Conservation (phyloP, 768 basidiomycete species). For the Lentinula lateritia region DNA sequence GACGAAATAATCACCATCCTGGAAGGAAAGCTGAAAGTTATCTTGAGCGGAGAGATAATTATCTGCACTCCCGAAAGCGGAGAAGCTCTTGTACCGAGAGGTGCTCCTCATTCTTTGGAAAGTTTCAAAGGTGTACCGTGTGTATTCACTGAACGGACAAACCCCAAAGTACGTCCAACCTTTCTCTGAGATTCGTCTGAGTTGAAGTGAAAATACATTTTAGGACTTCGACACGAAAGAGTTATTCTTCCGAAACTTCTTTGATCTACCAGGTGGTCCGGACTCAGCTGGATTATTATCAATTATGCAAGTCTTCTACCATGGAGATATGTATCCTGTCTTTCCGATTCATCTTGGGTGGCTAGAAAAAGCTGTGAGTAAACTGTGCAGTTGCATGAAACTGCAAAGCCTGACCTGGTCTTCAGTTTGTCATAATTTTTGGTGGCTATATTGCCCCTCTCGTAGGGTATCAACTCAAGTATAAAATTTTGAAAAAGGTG, state of each 20-base stretch:
- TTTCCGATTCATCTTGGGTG: conserved; percentile 1
- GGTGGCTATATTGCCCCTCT: not conserved
- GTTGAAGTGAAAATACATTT: no score
- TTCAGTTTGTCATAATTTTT: not conserved
- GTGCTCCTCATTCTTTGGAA: conserved; percentile 21
- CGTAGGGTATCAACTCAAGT: not conserved
- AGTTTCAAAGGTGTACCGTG: conserved; percentile 20
- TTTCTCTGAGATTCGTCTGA: no score
- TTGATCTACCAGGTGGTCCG: not conserved
- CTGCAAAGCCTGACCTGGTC: no score
- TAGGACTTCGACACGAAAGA: not conserved
- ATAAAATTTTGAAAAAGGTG: not conserved
- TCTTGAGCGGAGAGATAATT: conserved; percentile 14
- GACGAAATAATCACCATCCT: conserved; percentile 25
- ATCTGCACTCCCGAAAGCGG: conserved; percentile 24
- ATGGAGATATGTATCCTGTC: not conserved
- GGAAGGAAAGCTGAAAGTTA: conserved; percentile 24
- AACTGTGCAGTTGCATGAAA: no score
- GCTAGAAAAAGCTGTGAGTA: conserved; percentile 3
- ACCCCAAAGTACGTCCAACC: not conserved
- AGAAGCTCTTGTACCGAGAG: conserved; percentile 22
- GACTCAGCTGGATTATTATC: not conserved
- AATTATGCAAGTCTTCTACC: conserved; percentile 5
- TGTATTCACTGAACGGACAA: conserved; percentile 7
- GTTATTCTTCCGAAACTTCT: conserved; percentile 2